Conservation (phyloP, 2,329 filamentous ascomycete species). For the Teratosphaeria destructans region DNA sequence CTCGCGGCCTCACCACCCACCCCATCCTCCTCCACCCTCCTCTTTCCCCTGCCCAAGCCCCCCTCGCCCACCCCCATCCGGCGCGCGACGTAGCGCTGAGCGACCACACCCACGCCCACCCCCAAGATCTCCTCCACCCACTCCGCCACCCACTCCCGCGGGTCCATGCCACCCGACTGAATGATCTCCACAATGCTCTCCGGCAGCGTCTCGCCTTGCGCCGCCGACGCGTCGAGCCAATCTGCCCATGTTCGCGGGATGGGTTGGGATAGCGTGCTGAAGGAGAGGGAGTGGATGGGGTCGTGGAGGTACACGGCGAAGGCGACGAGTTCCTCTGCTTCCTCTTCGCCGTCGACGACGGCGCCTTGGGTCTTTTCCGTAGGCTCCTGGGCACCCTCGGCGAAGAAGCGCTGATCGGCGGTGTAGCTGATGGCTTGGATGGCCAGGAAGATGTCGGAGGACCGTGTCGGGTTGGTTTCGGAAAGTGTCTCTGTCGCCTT, state of each 20-base stretch:
- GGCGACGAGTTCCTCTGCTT: slow-evolving; percentile 51
- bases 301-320: slow-evolving; percentile 78
- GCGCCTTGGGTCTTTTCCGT: slow-evolving; percentile 3
- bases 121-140: slow-evolving; percentile 86
- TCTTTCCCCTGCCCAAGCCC: slow-evolving; percentile 49
- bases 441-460: slow-evolving; percentile 89
- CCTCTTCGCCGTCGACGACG: slow-evolving; percentile 37
- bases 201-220: slow-evolving; percentile 43
- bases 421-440: slow-evolving; percentile 73
- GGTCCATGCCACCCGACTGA: slow-evolving; percentile 64
- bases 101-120: slow-evolving; percentile 71
- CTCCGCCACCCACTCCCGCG: slow-evolving; percentile 91
- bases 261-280: slow-evolving; percentile 69
- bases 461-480: slow-evolving; percentile 81
- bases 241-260: slow-evolving; percentile 77
- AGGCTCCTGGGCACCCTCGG: slow-evolving; percentile 32
- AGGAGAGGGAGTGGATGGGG: slow-evolving; percentile 83
- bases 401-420: slow-evolving; percentile 57
- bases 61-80: slow-evolving; percentile 94
- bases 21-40: slow-evolving; percentile 44
- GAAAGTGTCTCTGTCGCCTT: slow-evolving; percentile 68
- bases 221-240: slow-evolving; percentile 65
- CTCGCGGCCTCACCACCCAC: slow-evolving; percentile 51
- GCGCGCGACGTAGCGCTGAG: slow-evolving; percentile 87
- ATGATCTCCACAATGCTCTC: slow-evolving; percentile 84